phyloP scores from a whole-genome alignment of 169 alveolate species.

The Eimeria sp. region DNA sequence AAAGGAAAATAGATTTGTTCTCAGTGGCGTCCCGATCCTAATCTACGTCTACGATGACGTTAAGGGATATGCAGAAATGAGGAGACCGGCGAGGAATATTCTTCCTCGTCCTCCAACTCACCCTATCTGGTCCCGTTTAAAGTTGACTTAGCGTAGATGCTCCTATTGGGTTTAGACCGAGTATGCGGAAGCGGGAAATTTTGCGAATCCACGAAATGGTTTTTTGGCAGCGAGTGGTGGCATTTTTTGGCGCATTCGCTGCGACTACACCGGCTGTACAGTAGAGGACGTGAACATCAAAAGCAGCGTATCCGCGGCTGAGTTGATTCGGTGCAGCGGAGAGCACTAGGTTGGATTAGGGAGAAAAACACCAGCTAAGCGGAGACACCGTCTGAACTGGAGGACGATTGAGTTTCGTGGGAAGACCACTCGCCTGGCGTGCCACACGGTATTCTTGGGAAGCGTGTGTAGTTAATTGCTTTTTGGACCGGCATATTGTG shows the following conservation, averaged over 20 bases:
- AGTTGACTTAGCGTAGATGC: neutral
- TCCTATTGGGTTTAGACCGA: neutral
- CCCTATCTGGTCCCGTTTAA: neutral
- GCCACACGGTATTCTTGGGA: neutral
- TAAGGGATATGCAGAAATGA: neutral
- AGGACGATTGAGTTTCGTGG: neutral
- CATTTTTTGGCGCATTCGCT: neutral
- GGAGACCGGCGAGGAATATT: neutral
- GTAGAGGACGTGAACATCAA: neutral
- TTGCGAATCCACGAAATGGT: neutral
- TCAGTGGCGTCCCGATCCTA: neutral
- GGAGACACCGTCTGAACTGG: neutral
- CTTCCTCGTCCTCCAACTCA: neutral
- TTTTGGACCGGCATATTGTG: neutral
- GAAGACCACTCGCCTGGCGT: neutral
- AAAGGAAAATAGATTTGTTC: neutral
- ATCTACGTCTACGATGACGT: neutral
- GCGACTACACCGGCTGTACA: neutral
- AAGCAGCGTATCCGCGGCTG: neutral
- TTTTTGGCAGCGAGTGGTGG: conserved; percentile 1
- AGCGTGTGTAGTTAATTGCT: neutral
- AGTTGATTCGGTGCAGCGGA: neutral
- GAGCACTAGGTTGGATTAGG: neutral
- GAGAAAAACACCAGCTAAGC: neutral
- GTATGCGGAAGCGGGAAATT: neutral